Conservation (phyloP, 2,329 filamentous ascomycete genomes). For the Cadophora luteo-olivacea region DNA sequence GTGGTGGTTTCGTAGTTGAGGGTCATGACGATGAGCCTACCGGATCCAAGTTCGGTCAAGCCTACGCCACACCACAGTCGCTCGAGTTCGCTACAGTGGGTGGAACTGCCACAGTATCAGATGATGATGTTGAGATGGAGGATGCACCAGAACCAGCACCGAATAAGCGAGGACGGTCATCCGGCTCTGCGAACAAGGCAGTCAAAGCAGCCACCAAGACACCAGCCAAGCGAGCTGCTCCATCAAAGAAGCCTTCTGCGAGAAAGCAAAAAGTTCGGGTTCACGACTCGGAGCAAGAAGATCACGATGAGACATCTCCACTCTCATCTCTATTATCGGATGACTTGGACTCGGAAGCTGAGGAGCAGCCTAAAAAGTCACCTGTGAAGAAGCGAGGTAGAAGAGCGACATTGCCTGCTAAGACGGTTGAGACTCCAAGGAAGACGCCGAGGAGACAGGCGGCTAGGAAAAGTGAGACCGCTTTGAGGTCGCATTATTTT, state of each 20-base stretch:
- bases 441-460: conserved; percentile 40
- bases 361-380: conserved; percentile 25
- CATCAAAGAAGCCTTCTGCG: conserved; percentile 9
- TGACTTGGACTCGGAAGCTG: background rate
- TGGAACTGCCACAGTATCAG: conserved; percentile 6
- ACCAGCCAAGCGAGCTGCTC: conserved; percentile 23
- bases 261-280: conserved; percentile 28
- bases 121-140: conserved; percentile 32
- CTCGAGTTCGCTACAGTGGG: conserved; percentile 25
- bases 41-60: conserved; percentile 23
- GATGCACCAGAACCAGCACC: conserved; percentile 20
- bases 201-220: conserved; percentile 26
- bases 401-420: conserved; percentile 20
- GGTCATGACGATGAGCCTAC: conserved; percentile 33
- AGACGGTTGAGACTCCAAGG: conserved; percentile 20
- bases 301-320: conserved; percentile 26
- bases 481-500: conserved; percentile 42
- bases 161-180: conserved; percentile 35
- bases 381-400: conserved; percentile 22
- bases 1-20: conserved; percentile 42
- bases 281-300: conserved; percentile 30
- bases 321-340: conserved; percentile 25
- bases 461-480: conserved; percentile 39
- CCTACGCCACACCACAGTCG: conserved; percentile 36
- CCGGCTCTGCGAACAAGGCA: conserved; percentile 29